Base-by-base conservation (phyloP, 2,329 filamentous ascomycete genomes). In the Parafenestella ontariensis region DNA sequence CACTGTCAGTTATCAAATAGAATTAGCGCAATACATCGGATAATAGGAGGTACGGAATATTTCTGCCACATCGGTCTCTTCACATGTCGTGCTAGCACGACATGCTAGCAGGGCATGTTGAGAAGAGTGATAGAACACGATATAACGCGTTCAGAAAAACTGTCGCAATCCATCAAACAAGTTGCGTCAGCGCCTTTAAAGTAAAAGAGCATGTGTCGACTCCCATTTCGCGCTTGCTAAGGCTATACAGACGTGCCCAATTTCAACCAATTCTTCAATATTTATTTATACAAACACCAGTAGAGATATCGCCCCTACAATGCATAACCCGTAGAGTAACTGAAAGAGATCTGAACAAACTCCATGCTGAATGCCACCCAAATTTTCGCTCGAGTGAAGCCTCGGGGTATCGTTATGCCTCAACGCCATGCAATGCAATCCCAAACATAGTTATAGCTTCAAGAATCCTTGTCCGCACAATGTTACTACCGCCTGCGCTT, bases 401-500 rank as follows among this genome's bases (percentile, higher is more conserved):
- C 49, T 52, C 43, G 45, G 57, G 57, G 52, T 58, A 58, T 60
- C 57, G 42, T 60, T 28, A 57, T 52, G 41, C 47, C 51, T 37
- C 37, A 55, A 58, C 58, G 51, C 58, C 58, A 43, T 53, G 54
- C 49, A 55, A 58, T 60, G 58, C 54, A 48, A 18, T 42, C 8
- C 5, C n/a, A 46, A 39, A 23, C 9, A 15, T 28, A 23, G 15
- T 29, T 17, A 31, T 17, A 20, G n/a, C 21, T 13, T 34, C 4
- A 10, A 34, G 29, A 24, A 21, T n/a, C 15, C 23, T 18, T 37
- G 21, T 34, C 24, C 21, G 46, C 31, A 23, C 8, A 11, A 23
- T 41, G 48, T 42, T 39, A 51, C 53, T 65, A 69, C 49, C 60
- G 61, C 29, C 65, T 61, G 39, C 66, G 61, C 56, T 69, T 69